These are phyloP conservation scores for Begonia masoniana DNA, from an alignment of 306 rosid genomes.

Conservation along the genomic window DNA sequence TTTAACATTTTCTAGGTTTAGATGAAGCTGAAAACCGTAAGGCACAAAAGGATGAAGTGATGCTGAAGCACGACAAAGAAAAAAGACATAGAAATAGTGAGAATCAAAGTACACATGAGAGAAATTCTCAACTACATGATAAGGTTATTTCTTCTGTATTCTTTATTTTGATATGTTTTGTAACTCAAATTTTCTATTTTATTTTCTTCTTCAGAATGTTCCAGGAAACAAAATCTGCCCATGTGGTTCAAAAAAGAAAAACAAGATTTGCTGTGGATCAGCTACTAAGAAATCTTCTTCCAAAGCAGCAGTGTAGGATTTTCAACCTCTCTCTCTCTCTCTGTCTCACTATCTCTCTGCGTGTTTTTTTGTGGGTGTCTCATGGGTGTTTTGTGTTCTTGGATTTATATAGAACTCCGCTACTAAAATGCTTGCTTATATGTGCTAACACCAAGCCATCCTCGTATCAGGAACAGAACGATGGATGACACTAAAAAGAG, in stretches of 20 bases:
- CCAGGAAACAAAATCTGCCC: slow-evolving; percentile 64
- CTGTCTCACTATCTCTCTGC: slow-evolving; percentile 6
- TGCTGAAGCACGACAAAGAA: slow-evolving; percentile 14
- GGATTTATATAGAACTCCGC: neutral
- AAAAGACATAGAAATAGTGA: neutral
- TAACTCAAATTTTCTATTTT: neutral
- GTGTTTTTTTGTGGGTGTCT: neutral
- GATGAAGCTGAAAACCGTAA: slow-evolving; percentile 18
- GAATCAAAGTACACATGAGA: slow-evolving; percentile 10
- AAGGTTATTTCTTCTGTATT: slow-evolving; percentile 28
- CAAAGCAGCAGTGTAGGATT: slow-evolving; percentile 38
- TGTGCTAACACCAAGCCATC: slow-evolving; percentile 10
- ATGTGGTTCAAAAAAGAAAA: slow-evolving; percentile 71
- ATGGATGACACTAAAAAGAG: slow-evolving; percentile 32
- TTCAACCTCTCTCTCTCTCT: slow-evolving; percentile 9
- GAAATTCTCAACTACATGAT: slow-evolving; percentile 26
- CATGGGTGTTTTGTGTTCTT: neutral
- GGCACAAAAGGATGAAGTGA: slow-evolving; percentile 18
- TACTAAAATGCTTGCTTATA: neutral
- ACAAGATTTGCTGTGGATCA: slow-evolving; percentile 71
- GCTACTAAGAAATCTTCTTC: slow-evolving; percentile 32
- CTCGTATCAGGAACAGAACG: slow-evolving; percentile 37
- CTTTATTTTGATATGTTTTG: neutral
- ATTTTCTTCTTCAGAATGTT: slow-evolving; percentile 27
- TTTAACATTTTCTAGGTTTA: slow-evolving; percentile 13